Conservation (phyloP, 2,329 filamentous ascomycete species). For the Pestalotiopsis fici region DNA sequence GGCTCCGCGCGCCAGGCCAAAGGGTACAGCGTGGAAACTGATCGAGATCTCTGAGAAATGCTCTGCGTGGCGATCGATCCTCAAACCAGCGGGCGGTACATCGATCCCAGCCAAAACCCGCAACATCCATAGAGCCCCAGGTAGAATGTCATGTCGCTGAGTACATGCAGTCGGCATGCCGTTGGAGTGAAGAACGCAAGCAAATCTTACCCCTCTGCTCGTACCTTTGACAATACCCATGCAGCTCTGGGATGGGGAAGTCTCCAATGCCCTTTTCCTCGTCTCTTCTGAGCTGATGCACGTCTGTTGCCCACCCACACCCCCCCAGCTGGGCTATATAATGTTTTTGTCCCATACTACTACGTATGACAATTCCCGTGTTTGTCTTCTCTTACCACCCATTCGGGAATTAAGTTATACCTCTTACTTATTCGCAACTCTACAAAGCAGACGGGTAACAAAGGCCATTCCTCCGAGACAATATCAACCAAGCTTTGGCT, state of each 20-base stretch:
- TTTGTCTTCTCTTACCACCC: not conserved
- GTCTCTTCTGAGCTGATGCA: not conserved
- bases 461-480: not conserved
- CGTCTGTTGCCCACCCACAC: not conserved
- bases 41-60: constrained; percentile 5
- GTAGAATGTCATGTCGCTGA: constrained; percentile 3
- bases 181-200: not conserved
- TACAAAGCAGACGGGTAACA: not conserved
- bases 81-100: not conserved
- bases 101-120: not conserved
- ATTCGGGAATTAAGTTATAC: not conserved
- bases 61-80: constrained; percentile 1
- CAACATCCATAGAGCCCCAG: not conserved
- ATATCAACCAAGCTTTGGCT: not conserved
- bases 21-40: not conserved
- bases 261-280: not conserved
- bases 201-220: not conserved
- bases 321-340: not conserved
- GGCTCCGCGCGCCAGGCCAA: not conserved
- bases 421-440: not conserved
- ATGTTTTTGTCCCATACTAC: constrained; percentile 4
- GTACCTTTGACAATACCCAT: constrained; percentile 1
- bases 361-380: not conserved
- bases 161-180: constrained; percentile 8
- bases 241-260: not conserved